Conservation (phyloP, 2,329 filamentous ascomycete species). For the Fusarium marasasianum region DNA sequence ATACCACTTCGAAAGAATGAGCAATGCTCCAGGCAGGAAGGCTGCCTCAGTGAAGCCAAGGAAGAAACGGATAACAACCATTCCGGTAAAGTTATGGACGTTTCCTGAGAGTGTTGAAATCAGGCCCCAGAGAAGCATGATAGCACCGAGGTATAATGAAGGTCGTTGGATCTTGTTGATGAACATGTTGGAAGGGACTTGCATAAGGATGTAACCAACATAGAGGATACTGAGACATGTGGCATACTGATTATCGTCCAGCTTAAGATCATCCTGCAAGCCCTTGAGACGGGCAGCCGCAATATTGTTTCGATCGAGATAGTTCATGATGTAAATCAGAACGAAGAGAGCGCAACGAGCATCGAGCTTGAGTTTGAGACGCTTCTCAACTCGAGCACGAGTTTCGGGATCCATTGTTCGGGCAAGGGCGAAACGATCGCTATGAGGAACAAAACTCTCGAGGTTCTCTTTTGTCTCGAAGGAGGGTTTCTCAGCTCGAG, state of each 20-base stretch:
- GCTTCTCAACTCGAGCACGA: constrained; percentile 63
- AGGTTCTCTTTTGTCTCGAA: constrained; percentile 1
- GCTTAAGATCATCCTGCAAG: constrained; percentile 67
- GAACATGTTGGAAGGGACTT: constrained; percentile 67
- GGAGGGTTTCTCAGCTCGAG: neutral
- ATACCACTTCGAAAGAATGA: constrained; percentile 74
- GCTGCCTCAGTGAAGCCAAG: constrained; percentile 71
- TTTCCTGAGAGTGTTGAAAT: constrained; percentile 66
- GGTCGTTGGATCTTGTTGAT: constrained; percentile 64
- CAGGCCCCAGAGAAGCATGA: constrained; percentile 69
- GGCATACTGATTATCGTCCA: constrained; percentile 68
- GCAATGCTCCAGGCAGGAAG: constrained; percentile 70
- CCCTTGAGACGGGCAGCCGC: constrained; percentile 72
- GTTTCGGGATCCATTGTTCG: constrained; percentile 1
- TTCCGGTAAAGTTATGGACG: constrained; percentile 61
- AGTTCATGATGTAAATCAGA: constrained; percentile 80
- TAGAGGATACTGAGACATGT: constrained; percentile 73
- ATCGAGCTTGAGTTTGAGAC: constrained; percentile 76
- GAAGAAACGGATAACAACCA: constrained; percentile 67
- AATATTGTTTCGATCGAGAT: constrained; percentile 75
- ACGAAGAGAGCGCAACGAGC: constrained; percentile 74
- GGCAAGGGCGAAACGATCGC: neutral
- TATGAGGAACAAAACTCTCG: neutral
- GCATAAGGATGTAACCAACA: constrained; percentile 72
- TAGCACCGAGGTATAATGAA: constrained; percentile 59